Base-by-base conservation (phyloP, 75 land plant species). In the Picea glauca region DNA sequence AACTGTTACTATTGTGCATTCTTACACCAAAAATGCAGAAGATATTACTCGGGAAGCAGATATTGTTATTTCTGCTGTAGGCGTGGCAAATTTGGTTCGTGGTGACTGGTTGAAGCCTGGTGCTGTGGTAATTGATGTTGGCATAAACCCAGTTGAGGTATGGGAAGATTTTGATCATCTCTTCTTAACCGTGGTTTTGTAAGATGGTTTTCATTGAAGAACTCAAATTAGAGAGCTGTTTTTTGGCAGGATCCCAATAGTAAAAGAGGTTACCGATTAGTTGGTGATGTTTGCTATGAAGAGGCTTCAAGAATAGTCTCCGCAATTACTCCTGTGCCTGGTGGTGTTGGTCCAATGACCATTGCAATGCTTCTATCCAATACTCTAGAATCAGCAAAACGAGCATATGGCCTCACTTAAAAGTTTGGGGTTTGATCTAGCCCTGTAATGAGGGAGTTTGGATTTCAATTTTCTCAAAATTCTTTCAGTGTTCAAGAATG, bases 331-430 rank as follows among this genome's bases (percentile, higher is more conserved):
- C 98, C 98, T 30, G 96, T 95, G 13, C 96, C 96, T 72, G 98
- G 98, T 61, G 98, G 98, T 30, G 96, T 95, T 72, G 98, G 98
- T 21, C 96, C 98, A 0, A 91, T 95, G 89, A 95, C 98, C 20
- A 82, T 95, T n/a, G 92, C 95, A 13, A 93, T 95, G 96, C 93
- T 95, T 56, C 90, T 95, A 35, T 82, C 78, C 32, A 95, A 95
- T 83, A 93, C 96, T 18, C 85, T 95, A 20, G 93, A 91, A 2
- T 81, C 96, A 15, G 95, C 98, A 20, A 94, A 93, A 46, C 82
- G 90, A 8, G 77, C 84, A 3, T 86, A 84, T 81, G 83, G 86
- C 3, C 57, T 86, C 56, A 11, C 56, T 50, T 50, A 50, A 50
- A 50, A 50, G 56, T 9, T 50, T 9, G 13, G 56, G 56, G 1